Evolutionary conservation across 306 rosid species (phyloP).

Genomic region (Glycine soja): DNA sequence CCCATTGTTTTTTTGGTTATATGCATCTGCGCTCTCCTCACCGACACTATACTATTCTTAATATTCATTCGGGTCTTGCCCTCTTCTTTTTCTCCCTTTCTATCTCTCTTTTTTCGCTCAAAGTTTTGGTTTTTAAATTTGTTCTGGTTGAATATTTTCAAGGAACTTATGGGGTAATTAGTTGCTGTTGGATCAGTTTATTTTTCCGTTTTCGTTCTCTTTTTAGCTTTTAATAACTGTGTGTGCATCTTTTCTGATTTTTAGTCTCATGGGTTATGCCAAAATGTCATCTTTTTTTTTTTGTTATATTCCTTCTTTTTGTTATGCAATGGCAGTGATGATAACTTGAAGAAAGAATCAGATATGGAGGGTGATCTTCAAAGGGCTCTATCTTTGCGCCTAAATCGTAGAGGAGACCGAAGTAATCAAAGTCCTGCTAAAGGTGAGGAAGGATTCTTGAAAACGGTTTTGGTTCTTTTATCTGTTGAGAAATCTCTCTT

Average conservation of each 20-base stretch:
- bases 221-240: constrained; percentile 24
- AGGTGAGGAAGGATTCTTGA: constrained; percentile 40
- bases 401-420: constrained; percentile 60
- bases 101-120: background rate
- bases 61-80: constrained; percentile 44
- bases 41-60: constrained; percentile 23
- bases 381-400: constrained; percentile 50
- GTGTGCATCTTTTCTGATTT: constrained; percentile 25
- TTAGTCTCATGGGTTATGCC: constrained; percentile 13
- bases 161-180: constrained; percentile 33
- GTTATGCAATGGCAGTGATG: constrained; percentile 48
- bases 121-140: constrained; percentile 42
- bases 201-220: constrained; percentile 10
- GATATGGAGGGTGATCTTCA: constrained; percentile 56
- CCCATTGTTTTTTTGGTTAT: background rate
- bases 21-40: background rate
- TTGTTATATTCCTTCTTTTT: background rate
- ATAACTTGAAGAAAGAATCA: constrained; percentile 41
- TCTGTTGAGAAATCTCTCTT: background rate
- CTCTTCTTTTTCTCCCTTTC: constrained; percentile 21
- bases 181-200: constrained; percentile 36
- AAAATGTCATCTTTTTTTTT: background rate
- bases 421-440: constrained; percentile 45
- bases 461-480: constrained; percentile 12
- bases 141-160: constrained; percentile 12